phyloP scores from a whole-genome alignment of 768 basidiomycete species.

The Amanita subjunquillea region DNA sequence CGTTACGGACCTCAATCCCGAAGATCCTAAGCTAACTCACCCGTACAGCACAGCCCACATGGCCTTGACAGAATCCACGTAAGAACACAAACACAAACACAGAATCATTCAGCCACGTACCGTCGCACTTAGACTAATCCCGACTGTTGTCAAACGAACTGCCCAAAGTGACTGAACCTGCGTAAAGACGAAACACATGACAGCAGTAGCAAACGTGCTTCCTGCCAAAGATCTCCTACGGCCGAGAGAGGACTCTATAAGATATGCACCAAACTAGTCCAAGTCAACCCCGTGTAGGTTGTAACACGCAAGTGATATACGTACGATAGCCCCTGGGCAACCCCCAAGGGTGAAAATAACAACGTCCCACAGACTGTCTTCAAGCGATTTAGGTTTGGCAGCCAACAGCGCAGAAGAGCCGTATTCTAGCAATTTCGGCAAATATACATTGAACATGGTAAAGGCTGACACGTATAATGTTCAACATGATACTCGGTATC shows the following conservation, averaged over 20 bases:
- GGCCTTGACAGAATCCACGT: constrained; percentile 26
- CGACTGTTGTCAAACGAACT: constrained; percentile 60
- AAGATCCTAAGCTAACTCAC: background rate
- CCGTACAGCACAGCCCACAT: constrained; percentile 89
- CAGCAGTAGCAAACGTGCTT: constrained; percentile 66
- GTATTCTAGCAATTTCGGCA: constrained; percentile 78
- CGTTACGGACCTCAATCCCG: background rate
- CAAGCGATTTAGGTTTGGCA: constrained; percentile 31
- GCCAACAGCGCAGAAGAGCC: constrained; percentile 19
- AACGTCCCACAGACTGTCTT: constrained; percentile 75
- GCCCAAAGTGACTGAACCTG: constrained; percentile 44
- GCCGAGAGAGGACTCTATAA: constrained; percentile 65
- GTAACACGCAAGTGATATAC: constrained; percentile 15
- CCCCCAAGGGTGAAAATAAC: constrained; percentile 78
- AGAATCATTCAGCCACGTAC: constrained; percentile 21
- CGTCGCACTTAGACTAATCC: constrained; percentile 69
- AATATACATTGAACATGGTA: constrained; percentile 90
- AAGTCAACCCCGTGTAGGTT: background rate
- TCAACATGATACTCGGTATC: background rate
- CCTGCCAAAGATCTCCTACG: constrained; percentile 63
- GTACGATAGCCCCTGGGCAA: constrained; percentile 73
- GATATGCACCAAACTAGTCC: constrained; percentile 69
- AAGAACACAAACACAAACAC: background rate
- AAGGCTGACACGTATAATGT: constrained; percentile 38
- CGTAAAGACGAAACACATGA: constrained; percentile 65